Conservation (phyloP, 2,329 filamentous ascomycete species). For the Sarocladium kiliense region DNA sequence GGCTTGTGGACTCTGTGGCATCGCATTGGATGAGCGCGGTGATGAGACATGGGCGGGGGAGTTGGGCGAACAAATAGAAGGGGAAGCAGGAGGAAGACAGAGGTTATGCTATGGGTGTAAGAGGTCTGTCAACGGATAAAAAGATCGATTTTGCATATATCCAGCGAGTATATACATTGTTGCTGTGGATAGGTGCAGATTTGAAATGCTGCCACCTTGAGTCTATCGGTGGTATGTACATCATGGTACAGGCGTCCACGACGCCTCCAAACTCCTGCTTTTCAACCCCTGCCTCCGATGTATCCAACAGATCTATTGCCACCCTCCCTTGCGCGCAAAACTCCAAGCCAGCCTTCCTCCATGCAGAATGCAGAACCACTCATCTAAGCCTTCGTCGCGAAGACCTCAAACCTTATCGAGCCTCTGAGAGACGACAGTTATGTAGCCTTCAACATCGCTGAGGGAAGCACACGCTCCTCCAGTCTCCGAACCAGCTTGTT, state of each 20-base stretch:
- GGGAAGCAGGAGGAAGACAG: constrained; percentile 12
- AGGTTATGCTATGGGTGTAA: constrained; percentile 70
- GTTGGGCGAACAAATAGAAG: constrained; percentile 41
- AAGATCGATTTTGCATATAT: background rate
- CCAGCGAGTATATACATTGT: background rate
- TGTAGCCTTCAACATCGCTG: constrained; percentile 21
- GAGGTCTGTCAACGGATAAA: constrained; percentile 49
- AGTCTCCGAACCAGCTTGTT: constrained; percentile 84
- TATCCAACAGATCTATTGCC: background rate
- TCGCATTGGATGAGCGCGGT: constrained; percentile 57
- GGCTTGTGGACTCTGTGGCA: constrained; percentile 63
- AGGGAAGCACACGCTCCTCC: constrained; percentile 55
- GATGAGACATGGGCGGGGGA: constrained; percentile 60
- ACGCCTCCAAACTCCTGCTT: constrained; percentile 5
- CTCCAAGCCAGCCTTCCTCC: too few relatives aligned
- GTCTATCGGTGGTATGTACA: constrained; percentile 9
- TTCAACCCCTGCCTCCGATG: background rate
- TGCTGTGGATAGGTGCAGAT: background rate
- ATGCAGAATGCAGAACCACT: too few relatives aligned
- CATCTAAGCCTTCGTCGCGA: too few relatives aligned
- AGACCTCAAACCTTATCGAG: too few relatives aligned
- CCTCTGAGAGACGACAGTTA: background rate
- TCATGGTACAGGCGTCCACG: background rate
- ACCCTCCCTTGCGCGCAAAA: background rate
- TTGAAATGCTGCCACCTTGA: background rate